These are phyloP conservation scores for Schizopora paradoxa DNA, from an alignment of 1,284 basidiomycete genomes.

Conservation along the genomic window DNA sequence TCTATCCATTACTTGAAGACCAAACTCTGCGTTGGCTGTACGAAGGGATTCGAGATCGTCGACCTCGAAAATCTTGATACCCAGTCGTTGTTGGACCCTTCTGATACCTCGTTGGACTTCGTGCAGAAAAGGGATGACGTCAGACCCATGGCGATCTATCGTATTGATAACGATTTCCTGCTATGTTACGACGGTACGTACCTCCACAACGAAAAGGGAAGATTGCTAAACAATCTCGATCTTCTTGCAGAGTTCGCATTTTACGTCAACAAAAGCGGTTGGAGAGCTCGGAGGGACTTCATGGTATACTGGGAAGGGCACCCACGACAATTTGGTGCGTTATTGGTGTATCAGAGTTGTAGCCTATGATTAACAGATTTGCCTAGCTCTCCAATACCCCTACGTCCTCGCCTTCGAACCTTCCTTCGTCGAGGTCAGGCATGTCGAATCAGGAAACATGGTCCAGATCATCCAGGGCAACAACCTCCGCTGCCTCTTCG, in stretches of 20 bases:
- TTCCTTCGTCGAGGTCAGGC: slow-evolving; percentile 93
- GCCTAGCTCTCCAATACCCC: slow-evolving; percentile 87
- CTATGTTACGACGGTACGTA: slow-evolving; percentile 89
- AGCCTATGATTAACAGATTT: slow-evolving; percentile 10
- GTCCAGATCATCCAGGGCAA: slow-evolving; percentile 95
- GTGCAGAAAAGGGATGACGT: slow-evolving; percentile 87
- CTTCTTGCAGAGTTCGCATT: slow-evolving; percentile 84
- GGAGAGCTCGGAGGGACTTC: slow-evolving; percentile 86
- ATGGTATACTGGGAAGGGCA: slow-evolving; percentile 97
- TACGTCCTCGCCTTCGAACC: slow-evolving; percentile 97
- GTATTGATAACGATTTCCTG: slow-evolving; percentile 95
- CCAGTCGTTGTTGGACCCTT: slow-evolving; percentile 92
- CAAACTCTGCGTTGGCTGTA: slow-evolving; percentile 94
- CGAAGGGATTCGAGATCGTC: slow-evolving; percentile 99
- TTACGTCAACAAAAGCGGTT: slow-evolving; percentile 96
- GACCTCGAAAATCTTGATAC: slow-evolving; percentile 97
- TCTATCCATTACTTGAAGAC: slow-evolving; percentile 98
- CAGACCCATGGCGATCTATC: slow-evolving; percentile 93
- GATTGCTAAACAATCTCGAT: slow-evolving; percentile 12
- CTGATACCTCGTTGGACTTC: slow-evolving; percentile 89
- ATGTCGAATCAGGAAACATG: slow-evolving; percentile 89
- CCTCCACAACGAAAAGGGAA: slow-evolving; percentile 14
- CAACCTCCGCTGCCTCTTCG: slow-evolving; percentile 85
- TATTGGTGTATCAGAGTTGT: slow-evolving; percentile 4
- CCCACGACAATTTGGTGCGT: slow-evolving; percentile 89